Percentiles rank a stretch among this genome's conserved stretches.
Conservation (phyloP, 371 early-diverging fungal genomes). For the Lichtheimia ornata region DNA sequence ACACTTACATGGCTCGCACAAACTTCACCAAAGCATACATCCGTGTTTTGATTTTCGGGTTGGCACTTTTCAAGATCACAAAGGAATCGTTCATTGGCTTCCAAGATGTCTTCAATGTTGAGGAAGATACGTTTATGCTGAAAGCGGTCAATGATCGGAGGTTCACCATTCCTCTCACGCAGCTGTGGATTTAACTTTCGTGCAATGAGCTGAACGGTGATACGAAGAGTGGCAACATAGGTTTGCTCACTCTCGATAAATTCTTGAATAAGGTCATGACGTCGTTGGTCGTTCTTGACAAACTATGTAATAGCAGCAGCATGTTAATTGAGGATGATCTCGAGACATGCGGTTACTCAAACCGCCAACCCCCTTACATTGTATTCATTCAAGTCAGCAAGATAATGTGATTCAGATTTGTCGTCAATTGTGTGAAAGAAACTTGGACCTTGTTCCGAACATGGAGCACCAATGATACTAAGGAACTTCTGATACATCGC, state of each 20-base stretch:
- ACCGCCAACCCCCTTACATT: background rate
- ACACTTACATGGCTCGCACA: slow-evolving; percentile 46
- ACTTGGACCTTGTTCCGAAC: slow-evolving; percentile 9
- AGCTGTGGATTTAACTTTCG: slow-evolving; percentile 13
- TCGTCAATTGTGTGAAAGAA: background rate
- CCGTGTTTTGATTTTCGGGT: background rate
- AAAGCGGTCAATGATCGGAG: slow-evolving; percentile 37
- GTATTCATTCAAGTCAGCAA: slow-evolving; percentile 1
- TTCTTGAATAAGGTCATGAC: slow-evolving; percentile 35
- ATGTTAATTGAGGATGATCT: background rate
- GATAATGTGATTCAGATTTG: slow-evolving; percentile 6
- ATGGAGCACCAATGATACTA: slow-evolving; percentile 13
- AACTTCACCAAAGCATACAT: slow-evolving; percentile 35
- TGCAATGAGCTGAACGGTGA: slow-evolving; percentile 31
- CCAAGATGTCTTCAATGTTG: slow-evolving; percentile 41
- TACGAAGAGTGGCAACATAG: slow-evolving; percentile 40
- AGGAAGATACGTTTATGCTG: slow-evolving; percentile 44
- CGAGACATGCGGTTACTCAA: background rate
- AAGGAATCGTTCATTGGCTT: slow-evolving; percentile 34
- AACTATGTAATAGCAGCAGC: slow-evolving; percentile 2
- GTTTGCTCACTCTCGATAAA: slow-evolving; percentile 43
- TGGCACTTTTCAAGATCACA: slow-evolving; percentile 21
- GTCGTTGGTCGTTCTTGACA: slow-evolving; percentile 27
- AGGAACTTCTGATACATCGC: slow-evolving; percentile 16
- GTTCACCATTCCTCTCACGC: slow-evolving; percentile 18